Evolutionary conservation across 768 basidiomycete species (phyloP).

Genomic region (Cystobasidium ongulense): DNA sequence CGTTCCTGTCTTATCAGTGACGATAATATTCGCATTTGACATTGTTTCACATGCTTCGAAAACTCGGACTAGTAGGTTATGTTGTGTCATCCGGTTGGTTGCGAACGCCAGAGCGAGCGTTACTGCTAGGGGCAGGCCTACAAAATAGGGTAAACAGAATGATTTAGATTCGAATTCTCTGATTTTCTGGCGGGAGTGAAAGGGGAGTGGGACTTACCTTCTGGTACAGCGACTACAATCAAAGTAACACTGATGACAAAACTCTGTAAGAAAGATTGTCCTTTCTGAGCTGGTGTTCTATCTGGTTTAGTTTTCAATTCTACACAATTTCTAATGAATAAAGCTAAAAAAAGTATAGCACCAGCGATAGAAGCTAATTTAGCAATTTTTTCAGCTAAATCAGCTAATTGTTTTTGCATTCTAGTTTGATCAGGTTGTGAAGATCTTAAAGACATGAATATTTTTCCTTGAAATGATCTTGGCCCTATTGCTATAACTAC

Average conservation of each 20-base stretch:
- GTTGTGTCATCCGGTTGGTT: slow-evolving; percentile 30
- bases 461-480: slow-evolving; percentile 27
- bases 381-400: slow-evolving; percentile 26
- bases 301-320: slow-evolving; percentile 25
- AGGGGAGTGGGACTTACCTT: not conserved
- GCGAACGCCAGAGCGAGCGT: slow-evolving; percentile 31
- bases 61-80: slow-evolving; percentile 30
- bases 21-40: slow-evolving; percentile 29
- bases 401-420: slow-evolving; percentile 31
- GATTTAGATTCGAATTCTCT: not conserved
- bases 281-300: slow-evolving; percentile 29
- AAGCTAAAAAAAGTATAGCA: slow-evolving; percentile 18
- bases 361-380: slow-evolving; percentile 24
- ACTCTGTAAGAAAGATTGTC: slow-evolving; percentile 19
- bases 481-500: slow-evolving; percentile 26
- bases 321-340: slow-evolving; percentile 25
- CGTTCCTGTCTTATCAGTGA: slow-evolving; percentile 32
- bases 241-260: slow-evolving; percentile 31
- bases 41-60: slow-evolving; percentile 32
- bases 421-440: slow-evolving; percentile 30
- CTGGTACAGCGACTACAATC: slow-evolving; percentile 27
- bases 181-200: not conserved
- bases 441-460: slow-evolving; percentile 31
- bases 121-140: slow-evolving; percentile 31
- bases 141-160: not conserved